Evolutionary conservation across 139 green algal species (phyloP).

Genomic region (Eudorina sp.): DNA sequence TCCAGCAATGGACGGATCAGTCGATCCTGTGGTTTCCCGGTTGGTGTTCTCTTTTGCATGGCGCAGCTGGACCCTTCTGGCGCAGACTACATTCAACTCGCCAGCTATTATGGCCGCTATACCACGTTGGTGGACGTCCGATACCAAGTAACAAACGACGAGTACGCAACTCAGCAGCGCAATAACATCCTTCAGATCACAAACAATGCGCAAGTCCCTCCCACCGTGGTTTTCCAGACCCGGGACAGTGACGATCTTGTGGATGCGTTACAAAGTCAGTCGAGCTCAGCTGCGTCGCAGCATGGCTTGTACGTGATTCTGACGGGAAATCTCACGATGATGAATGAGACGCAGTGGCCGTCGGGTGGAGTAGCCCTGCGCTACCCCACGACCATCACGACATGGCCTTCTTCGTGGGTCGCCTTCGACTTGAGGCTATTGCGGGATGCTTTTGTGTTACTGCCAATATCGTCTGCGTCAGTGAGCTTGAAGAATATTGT

Average conservation of each 20-base stretch:
- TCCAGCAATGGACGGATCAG: too few species aligned
- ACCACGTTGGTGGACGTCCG: conserved; percentile 18
- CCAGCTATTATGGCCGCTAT: conserved; percentile 24
- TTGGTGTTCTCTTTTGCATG: background rate
- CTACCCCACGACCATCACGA: conserved; percentile 29
- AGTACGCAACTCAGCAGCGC: conserved; percentile 25
- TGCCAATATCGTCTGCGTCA: background rate
- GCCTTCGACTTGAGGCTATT: background rate
- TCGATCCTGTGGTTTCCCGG: too few species aligned
- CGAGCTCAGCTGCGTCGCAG: background rate
- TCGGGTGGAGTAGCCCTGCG: background rate
- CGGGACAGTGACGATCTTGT: conserved; percentile 12
- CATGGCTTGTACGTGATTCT: conserved; percentile 37
- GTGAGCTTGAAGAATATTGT: conserved; percentile 2
- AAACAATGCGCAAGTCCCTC: background rate
- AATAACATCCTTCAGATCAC: conserved; percentile 53
- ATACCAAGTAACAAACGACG: background rate
- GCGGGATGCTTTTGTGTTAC: background rate
- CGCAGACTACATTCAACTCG: conserved; percentile 19
- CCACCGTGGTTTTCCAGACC: conserved; percentile 35
- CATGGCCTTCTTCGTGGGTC: background rate
- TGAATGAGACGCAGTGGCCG: background rate
- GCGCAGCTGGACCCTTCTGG: conserved; percentile 30
- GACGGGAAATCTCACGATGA: conserved; percentile 7
- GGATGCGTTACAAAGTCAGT: background rate